phyloP scores from a whole-genome alignment of 2,329 filamentous ascomycete species.

The Zalaria obscura region DNA sequence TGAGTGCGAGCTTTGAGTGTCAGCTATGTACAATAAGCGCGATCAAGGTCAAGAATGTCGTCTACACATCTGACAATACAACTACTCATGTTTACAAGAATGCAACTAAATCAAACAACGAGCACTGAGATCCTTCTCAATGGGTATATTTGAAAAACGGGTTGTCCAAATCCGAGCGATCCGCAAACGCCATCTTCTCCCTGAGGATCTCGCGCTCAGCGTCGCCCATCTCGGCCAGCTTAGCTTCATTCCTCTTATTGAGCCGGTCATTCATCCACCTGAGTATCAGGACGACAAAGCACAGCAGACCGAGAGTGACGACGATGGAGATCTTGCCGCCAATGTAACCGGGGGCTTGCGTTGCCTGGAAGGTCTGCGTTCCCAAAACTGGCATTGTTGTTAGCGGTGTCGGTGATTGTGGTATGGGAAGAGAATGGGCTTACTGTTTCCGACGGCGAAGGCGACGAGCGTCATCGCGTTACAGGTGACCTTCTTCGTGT shows the following conservation, averaged over 20 bases:
- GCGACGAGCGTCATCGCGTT: slow-evolving; percentile 31
- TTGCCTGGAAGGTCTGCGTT: slow-evolving; percentile 28
- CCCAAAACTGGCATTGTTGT: slow-evolving; percentile 17
- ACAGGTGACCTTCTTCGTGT: slow-evolving; percentile 36
- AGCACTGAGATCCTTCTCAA: background rate
- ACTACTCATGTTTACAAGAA: too few relatives aligned
- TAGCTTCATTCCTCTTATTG: slow-evolving; percentile 12
- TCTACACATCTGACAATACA: too few relatives aligned
- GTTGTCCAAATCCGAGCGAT: slow-evolving; percentile 9
- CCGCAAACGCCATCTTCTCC: slow-evolving; percentile 14
- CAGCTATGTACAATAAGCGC: too few relatives aligned
- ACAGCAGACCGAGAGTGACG: slow-evolving; percentile 11
- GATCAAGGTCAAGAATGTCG: too few relatives aligned
- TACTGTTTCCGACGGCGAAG: slow-evolving; percentile 27
- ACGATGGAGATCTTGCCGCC: slow-evolving; percentile 13
- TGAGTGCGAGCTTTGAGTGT: too few relatives aligned
- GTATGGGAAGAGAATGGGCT: too few relatives aligned
- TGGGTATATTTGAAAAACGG: slow-evolving; percentile 10
- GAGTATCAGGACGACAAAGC: slow-evolving; percentile 16
- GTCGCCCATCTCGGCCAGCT: slow-evolving; percentile 13
- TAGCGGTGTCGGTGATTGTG: too few relatives aligned
- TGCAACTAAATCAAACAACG: too few relatives aligned
- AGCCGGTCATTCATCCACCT: slow-evolving; percentile 17
- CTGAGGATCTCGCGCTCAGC: slow-evolving; percentile 12
- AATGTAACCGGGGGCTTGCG: slow-evolving; percentile 24